Conservation (phyloP, 2,329 filamentous ascomycete species). For the Cordyceps fumosorosea region DNA sequence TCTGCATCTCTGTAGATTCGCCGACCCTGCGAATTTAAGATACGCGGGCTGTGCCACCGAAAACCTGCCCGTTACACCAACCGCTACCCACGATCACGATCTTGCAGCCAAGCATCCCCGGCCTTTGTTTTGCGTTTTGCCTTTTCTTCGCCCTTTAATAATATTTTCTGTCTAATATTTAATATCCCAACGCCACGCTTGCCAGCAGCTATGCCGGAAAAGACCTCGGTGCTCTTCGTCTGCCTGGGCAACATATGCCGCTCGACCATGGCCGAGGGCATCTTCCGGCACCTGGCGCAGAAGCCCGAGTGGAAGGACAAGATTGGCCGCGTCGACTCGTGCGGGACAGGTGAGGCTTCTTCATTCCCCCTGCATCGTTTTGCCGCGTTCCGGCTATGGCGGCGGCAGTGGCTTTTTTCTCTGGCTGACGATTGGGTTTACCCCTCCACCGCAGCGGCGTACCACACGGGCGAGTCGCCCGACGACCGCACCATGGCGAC, state of each 20-base stretch:
- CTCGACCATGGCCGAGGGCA: constrained; percentile 93
- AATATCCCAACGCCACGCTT: not conserved
- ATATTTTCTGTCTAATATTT: not conserved
- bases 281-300: constrained; percentile 68
- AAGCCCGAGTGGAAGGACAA: constrained; percentile 51
- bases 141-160: not conserved
- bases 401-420: not conserved
- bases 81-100: no score
- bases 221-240: constrained; percentile 78
- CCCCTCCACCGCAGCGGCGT: constrained; percentile 50
- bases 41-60: no score
- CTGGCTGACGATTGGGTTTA: not conserved
- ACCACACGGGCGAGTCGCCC: constrained; percentile 70
- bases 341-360: constrained; percentile 58
- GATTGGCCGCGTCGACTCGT: constrained; percentile 72
- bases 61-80: no score
- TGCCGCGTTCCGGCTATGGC: no score
- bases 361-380: not conserved
- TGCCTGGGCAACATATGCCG: constrained; percentile 95
- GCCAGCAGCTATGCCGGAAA: constrained; percentile 21
- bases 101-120: no score
- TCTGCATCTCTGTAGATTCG: no score
- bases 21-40: no score
- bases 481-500: constrained; percentile 81
- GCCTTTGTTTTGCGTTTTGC: no score